A percentile compares a stretch with the other conserved stretches of the same genome.
phyloP scores from a whole-genome alignment of 1,284 basidiomycete species.

The Lentinus polychrous region DNA sequence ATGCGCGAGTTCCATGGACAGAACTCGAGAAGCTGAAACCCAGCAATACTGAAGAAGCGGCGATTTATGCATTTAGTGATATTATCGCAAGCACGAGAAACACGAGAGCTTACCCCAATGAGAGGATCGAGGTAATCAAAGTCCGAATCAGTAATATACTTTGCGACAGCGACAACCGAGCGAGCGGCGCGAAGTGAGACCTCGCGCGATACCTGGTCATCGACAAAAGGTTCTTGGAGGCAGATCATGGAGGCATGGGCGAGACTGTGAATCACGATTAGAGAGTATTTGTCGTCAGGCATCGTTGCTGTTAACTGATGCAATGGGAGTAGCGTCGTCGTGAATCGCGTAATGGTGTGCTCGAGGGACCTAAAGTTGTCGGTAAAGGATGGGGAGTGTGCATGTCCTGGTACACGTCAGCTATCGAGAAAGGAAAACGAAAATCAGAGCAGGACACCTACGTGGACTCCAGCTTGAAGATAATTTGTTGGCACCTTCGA shows the following conservation, averaged over 20 bases:
- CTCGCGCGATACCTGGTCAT: constrained; percentile 53
- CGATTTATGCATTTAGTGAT: constrained; percentile 6
- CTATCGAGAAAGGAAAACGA: constrained; percentile 12
- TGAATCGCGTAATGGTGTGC: constrained; percentile 53
- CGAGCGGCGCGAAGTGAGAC: constrained; percentile 58
- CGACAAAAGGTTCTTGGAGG: constrained; percentile 54
- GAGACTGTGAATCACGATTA: constrained; percentile 57
- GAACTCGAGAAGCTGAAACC: constrained; percentile 57
- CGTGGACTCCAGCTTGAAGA: constrained; percentile 54
- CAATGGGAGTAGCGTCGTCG: constrained; percentile 53
- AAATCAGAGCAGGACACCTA: constrained; percentile 26
- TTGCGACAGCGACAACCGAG: constrained; percentile 48
- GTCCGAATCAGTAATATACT: constrained; percentile 55
- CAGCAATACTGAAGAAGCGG: constrained; percentile 50
- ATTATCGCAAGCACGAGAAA: constrained; percentile 5
- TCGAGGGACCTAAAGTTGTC: constrained; percentile 58
- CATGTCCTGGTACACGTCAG: constrained; percentile 27
- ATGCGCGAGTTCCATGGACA: constrained; percentile 55
- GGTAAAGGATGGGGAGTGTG: constrained; percentile 38
- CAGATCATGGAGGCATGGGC: constrained; percentile 62
- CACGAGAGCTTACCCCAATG: constrained; percentile 50
- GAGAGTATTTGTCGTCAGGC: constrained; percentile 50
- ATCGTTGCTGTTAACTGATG: constrained; percentile 54
- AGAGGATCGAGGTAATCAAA: constrained; percentile 68
- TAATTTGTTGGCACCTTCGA: constrained; percentile 56